phyloP scores from a whole-genome alignment of 2,329 filamentous ascomycete genomes.

The Fusarium duplospermum region DNA sequence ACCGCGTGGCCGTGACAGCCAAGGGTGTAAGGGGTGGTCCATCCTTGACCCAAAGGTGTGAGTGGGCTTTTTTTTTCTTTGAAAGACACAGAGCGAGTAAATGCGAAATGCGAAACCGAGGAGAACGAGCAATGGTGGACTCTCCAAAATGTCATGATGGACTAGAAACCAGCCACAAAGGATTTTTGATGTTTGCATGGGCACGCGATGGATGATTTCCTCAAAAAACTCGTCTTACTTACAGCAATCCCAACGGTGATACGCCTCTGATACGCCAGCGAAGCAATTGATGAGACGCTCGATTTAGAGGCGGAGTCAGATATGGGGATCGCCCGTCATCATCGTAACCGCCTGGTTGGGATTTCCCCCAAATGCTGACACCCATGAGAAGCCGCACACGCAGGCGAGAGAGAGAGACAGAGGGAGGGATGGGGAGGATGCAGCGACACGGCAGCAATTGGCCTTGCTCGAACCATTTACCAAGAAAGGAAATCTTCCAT shows the following conservation, averaged over 20 bases:
- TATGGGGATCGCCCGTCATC: slow-evolving; percentile 5
- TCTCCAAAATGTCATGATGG: background rate
- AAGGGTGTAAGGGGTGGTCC: background rate
- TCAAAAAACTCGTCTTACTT: background rate
- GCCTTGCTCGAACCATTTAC: slow-evolving; percentile 4
- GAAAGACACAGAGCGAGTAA: background rate
- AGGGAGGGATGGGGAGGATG: background rate
- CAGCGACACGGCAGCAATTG: background rate
- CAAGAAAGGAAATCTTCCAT: background rate
- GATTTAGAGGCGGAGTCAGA: slow-evolving; percentile 5
- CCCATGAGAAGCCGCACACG: background rate
- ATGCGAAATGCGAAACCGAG: slow-evolving; percentile 31
- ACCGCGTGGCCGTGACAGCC: slow-evolving; percentile 29
- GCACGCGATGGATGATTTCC: background rate
- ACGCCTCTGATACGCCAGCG: background rate
- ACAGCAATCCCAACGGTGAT: background rate
- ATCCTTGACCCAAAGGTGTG: background rate
- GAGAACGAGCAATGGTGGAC: background rate
- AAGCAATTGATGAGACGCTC: background rate
- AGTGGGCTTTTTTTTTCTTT: background rate
- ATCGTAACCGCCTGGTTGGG: slow-evolving; percentile 12
- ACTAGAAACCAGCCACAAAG: background rate
- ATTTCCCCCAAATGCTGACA: slow-evolving; percentile 9
- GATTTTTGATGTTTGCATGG: background rate
- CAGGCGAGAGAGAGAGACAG: background rate